phyloP scores from a whole-genome alignment of 1,284 basidiomycete species.

The Cutaneotrichosporon sp. region DNA sequence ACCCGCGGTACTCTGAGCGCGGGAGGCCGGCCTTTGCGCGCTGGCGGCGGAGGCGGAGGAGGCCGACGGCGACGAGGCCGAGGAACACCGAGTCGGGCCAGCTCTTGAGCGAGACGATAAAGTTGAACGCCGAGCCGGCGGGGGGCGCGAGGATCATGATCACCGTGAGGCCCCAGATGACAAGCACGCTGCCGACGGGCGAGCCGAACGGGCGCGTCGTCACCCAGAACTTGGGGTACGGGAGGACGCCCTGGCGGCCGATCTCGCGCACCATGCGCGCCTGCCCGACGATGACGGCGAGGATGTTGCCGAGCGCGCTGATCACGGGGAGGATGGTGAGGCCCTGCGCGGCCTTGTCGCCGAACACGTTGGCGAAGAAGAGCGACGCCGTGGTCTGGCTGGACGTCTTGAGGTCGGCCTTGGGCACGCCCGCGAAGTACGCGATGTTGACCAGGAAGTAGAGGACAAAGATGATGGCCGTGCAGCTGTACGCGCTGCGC shows the following conservation, averaged over 20 bases:
- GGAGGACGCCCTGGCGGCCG: constrained; percentile 49
- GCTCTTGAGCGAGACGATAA: constrained; percentile 54
- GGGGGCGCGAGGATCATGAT: constrained; percentile 61
- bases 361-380: too few species aligned
- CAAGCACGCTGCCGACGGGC: constrained; percentile 55
- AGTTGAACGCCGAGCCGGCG: constrained; percentile 61
- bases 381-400: too few species aligned
- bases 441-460: too few species aligned
- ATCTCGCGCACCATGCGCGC: constrained; percentile 54
- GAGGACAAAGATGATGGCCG: too few species aligned
- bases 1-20: constrained; percentile 51
- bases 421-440: too few species aligned
- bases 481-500: too few species aligned
- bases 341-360: too few species aligned
- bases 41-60: constrained; percentile 56
- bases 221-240: constrained; percentile 44
- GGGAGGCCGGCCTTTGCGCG: constrained; percentile 51
- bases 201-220: constrained; percentile 45
- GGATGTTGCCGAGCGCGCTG: too few species aligned
- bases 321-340: too few species aligned
- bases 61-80: constrained; percentile 53
- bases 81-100: constrained; percentile 57
- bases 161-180: constrained; percentile 58
- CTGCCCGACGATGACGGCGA: too few species aligned
- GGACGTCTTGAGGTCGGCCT: too few species aligned